Base-by-base conservation (phyloP, 2,329 filamentous ascomycete species). In the Fusarium vanettenii region DNA sequence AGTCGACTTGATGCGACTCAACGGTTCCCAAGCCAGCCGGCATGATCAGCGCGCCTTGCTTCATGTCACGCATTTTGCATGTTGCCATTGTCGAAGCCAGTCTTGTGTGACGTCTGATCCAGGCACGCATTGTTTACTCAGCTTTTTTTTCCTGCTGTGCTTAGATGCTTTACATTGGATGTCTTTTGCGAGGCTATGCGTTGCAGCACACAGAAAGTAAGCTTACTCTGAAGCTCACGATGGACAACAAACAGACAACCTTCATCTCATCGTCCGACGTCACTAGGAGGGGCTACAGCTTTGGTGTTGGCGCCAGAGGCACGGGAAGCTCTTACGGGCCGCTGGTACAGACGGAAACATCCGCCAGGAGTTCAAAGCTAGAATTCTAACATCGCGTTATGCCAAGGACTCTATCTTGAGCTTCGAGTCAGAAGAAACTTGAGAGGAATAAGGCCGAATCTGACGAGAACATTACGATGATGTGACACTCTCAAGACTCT, bases 51-150 rank as follows among this genome's bases (percentile, higher is more conserved):
- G 39, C 64, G 37, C 52, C 52, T 66, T 72, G 70, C 65, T 72
- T 63, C 71, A 74, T 74, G 72, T 74, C 72, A 74, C 68, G 69
- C 72, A 66, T 72, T 74, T 71, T 50, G 43, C 71, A 50, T 69
- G 39, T 60, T 62, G 59, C 64, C 27, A 22, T 45, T 45, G 27
- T 50, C 37, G 16, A 50, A 37, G 25, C 22, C 8, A 20, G 31
- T 43, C 55, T 60, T 64, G 55, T 45, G 39, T 74, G 64, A 69
- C 37, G 68, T 27, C 55, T 45, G 37, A 60, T 64, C 27, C 45
- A 74, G 63, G 48, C 37, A 64, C 69, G 48, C 31, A 62, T 41
- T 62, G 67, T 71, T 66, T 33, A 70, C 45, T 70, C 55, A 70
- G 52, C 68, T 39, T 37, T n/a, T 25, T 20, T 25, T 45, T 22